Conservation (phyloP, 2,329 filamentous ascomycete species). For the Parastagonospora nodorum region DNA sequence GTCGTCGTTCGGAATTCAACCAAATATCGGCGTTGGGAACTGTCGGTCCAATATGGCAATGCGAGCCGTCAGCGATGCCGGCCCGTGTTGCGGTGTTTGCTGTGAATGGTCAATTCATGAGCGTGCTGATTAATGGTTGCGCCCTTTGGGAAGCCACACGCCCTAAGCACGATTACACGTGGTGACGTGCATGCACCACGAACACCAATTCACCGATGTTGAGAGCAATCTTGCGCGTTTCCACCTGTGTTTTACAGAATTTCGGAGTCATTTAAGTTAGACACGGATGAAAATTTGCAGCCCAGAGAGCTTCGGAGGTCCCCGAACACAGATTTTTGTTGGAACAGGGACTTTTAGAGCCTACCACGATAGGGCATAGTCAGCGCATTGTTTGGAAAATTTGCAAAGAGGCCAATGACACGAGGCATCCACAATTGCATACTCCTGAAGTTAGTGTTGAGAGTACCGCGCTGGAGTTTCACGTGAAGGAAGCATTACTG, state of each 20-base stretch:
- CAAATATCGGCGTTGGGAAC: constrained; percentile 15
- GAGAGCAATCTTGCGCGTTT: neutral
- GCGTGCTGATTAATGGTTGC: constrained; percentile 18
- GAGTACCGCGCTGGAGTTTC: constrained; percentile 4
- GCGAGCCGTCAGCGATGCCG: constrained; percentile 14
- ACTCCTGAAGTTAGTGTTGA: constrained; percentile 10
- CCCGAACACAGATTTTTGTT: constrained; percentile 13
- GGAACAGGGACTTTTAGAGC: constrained; percentile 12
- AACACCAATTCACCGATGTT: neutral
- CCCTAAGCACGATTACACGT: constrained; percentile 14
- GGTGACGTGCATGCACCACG: constrained; percentile 6
- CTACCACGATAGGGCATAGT: constrained; percentile 30
- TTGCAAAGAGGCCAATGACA: constrained; percentile 27
- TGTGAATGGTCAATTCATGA: constrained; percentile 18
- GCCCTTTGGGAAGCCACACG: constrained; percentile 20
- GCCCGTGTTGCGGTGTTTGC: neutral
- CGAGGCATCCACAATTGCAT: constrained; percentile 27
- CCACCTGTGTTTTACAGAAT: neutral
- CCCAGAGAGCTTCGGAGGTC: constrained; percentile 17
- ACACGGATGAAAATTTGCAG: constrained; percentile 4
- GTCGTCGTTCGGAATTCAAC: constrained; percentile 20
- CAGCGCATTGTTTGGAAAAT: constrained; percentile 17
- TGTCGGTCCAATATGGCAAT: constrained; percentile 6
- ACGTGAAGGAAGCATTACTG: neutral
- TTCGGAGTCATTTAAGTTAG: neutral